Evolutionary conservation across 176 grass and related monocot genomes (phyloP).

Genomic region (Oryza punctata): DNA sequence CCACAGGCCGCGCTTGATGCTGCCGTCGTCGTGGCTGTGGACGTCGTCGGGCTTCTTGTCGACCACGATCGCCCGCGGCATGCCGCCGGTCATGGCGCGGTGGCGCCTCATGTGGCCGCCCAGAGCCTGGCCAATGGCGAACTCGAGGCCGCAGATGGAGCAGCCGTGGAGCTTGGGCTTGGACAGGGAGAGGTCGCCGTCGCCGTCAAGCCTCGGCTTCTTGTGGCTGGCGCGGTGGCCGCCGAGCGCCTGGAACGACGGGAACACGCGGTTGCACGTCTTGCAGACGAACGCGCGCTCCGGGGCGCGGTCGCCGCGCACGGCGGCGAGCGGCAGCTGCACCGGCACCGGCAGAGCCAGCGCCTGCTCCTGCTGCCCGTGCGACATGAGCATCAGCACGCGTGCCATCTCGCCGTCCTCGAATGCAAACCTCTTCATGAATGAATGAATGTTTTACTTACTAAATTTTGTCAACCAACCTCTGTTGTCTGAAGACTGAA

Average conservation of each 20-base stretch:
- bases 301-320: not conserved
- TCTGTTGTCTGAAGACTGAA: not conserved
- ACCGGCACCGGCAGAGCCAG: not conserved
- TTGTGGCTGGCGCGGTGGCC: slow-evolving; percentile 98
- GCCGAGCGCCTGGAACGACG: slow-evolving; percentile 90
- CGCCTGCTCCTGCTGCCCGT: slow-evolving; percentile 12
- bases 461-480: not conserved
- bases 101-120: slow-evolving; percentile 81
- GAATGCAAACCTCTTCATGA: slow-evolving; percentile 38
- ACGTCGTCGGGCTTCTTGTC: slow-evolving; percentile 29
- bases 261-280: slow-evolving; percentile 85
- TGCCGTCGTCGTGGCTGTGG: not conserved
- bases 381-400: slow-evolving; percentile 65
- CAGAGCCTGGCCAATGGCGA: slow-evolving; percentile 67
- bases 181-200: slow-evolving; percentile 17
- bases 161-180: slow-evolving; percentile 65
- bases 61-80: slow-evolving; percentile 4
- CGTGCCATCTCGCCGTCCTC: slow-evolving; percentile 55
- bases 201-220: slow-evolving; percentile 57
- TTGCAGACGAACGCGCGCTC: slow-evolving; percentile 79
- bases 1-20: slow-evolving; percentile 32
- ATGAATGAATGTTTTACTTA: not conserved
- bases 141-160: slow-evolving; percentile 72
- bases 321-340: not conserved
- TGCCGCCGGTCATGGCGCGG: slow-evolving; percentile 29